A percentile compares a stretch with the other conserved stretches of the same genome.
Conservation (phyloP, 2,329 filamentous ascomycete genomes). For the Aaosphaeria arxii region DNA sequence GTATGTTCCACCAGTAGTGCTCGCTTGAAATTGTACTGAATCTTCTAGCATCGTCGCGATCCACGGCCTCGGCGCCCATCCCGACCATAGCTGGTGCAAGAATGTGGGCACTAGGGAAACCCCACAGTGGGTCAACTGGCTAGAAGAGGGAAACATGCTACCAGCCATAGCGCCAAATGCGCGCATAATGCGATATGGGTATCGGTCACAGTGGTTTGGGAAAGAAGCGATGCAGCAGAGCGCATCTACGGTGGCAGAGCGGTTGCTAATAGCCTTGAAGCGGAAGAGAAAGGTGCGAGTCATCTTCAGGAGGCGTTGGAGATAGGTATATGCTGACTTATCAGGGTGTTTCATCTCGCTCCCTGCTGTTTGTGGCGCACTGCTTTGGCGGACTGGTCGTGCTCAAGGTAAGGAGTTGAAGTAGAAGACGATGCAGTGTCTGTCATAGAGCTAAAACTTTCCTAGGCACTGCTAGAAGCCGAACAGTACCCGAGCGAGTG, state of each 20-base stretch:
- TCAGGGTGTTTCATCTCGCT: slow-evolving; percentile 13
- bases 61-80: too few relatives aligned
- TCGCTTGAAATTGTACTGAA: slow-evolving; percentile 2
- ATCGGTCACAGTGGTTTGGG: slow-evolving; percentile 25
- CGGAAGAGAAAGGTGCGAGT: slow-evolving; percentile 15
- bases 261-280: slow-evolving; percentile 13
- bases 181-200: slow-evolving; percentile 27
- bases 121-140: slow-evolving; percentile 20
- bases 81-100: too few relatives aligned
- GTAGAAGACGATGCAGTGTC: not conserved
- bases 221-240: slow-evolving; percentile 17
- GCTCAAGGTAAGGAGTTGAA: slow-evolving; percentile 13
- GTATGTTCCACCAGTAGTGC: slow-evolving; percentile 3
- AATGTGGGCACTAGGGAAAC: too few relatives aligned
- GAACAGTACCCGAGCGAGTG: not conserved
- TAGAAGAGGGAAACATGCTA: slow-evolving; percentile 17
- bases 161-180: slow-evolving; percentile 16
- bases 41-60: not conserved
- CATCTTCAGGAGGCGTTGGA: not conserved
- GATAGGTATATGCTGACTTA: slow-evolving; percentile 2
- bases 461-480: not conserved
- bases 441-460: not conserved
- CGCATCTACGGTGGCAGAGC: slow-evolving; percentile 13
- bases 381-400: slow-evolving; percentile 23
- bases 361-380: slow-evolving; percentile 21